Conservation (phyloP, 257 asterid genomes). For the Paulownia fortunei region DNA sequence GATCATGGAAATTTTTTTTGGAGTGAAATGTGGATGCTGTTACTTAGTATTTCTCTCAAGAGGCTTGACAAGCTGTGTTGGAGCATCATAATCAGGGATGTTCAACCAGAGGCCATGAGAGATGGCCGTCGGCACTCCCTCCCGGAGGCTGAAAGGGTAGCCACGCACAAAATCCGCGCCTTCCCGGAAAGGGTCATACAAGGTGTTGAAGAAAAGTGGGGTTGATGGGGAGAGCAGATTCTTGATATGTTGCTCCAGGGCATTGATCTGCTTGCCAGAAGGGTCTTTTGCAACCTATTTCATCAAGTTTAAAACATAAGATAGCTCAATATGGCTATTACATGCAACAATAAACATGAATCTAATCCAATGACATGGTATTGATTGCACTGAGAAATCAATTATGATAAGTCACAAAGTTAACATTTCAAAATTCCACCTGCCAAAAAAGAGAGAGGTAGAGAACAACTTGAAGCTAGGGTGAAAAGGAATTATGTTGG, state of each 20-base stretch:
- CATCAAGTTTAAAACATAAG: too few relatives aligned
- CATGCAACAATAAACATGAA: too few relatives aligned
- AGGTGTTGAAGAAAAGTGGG: slow-evolving; percentile 87
- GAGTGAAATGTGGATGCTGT: background rate
- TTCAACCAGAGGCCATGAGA: slow-evolving; percentile 95
- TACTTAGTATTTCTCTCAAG: slow-evolving; percentile 78
- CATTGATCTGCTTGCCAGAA: slow-evolving; percentile 70
- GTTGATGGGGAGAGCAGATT: slow-evolving; percentile 82
- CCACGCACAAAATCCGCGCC: slow-evolving; percentile 92
- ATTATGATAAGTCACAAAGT: too few relatives aligned
- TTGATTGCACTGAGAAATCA: too few relatives aligned
- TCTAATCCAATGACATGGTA: too few relatives aligned
- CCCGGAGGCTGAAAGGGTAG: slow-evolving; percentile 92
- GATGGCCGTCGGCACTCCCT: slow-evolving; percentile 87
- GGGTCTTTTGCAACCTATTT: slow-evolving; percentile 88
- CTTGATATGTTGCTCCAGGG: slow-evolving; percentile 84
- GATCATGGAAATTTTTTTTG: background rate
- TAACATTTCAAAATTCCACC: too few relatives aligned
- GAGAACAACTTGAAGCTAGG: too few relatives aligned
- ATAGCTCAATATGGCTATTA: too few relatives aligned
- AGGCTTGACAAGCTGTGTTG: slow-evolving; percentile 98
- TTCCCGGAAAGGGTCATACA: slow-evolving; percentile 84
- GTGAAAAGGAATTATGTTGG: too few relatives aligned
- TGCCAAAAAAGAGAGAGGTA: too few relatives aligned
- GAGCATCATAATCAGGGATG: slow-evolving; percentile 96